phyloP scores from a whole-genome alignment of 2,329 filamentous ascomycete genomes.

The Sclerotinia minor region DNA sequence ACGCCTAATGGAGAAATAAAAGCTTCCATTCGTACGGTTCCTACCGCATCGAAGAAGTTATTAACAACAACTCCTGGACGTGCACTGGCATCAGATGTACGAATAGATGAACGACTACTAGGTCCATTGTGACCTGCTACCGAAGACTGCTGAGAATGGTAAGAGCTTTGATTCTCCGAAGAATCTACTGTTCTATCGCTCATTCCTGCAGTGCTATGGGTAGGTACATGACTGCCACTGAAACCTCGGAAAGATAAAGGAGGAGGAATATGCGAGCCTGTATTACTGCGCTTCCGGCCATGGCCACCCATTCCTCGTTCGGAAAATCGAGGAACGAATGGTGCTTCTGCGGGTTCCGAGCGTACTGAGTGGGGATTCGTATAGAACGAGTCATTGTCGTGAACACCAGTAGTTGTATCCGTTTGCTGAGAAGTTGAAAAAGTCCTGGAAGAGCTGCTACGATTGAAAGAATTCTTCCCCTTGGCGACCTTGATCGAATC shows the following conservation, averaged over 20 bases:
- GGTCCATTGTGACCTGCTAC: slow-evolving; percentile 45
- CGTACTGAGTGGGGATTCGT: slow-evolving; percentile 29
- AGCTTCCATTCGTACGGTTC: slow-evolving; percentile 94
- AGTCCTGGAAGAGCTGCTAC: slow-evolving; percentile 44
- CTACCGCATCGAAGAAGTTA: slow-evolving; percentile 80
- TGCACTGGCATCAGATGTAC: slow-evolving; percentile 40
- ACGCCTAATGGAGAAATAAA: slow-evolving; percentile 71
- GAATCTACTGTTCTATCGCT: slow-evolving; percentile 58
- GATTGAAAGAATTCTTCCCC: slow-evolving; percentile 50
- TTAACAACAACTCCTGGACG: slow-evolving; percentile 40
- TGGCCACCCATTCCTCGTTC: slow-evolving; percentile 58
- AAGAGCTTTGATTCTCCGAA: slow-evolving; percentile 52
- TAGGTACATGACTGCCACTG: slow-evolving; percentile 46
- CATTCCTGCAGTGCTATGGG: slow-evolving; percentile 58
- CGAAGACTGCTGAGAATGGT: slow-evolving; percentile 54
- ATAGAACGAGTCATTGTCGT: slow-evolving; percentile 35
- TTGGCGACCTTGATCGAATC: slow-evolving; percentile 92
- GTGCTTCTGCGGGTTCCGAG: slow-evolving; percentile 60
- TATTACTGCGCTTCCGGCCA: slow-evolving; percentile 85
- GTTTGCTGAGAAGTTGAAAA: slow-evolving; percentile 35
- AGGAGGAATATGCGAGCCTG: slow-evolving; percentile 70
- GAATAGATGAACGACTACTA: slow-evolving; percentile 42
- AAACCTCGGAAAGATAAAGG: slow-evolving; percentile 78
- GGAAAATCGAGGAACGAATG: slow-evolving; percentile 68
- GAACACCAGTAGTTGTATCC: slow-evolving; percentile 27